phyloP scores from a whole-genome alignment of 257 asterid genomes.

The Gardenia jasminoides region DNA sequence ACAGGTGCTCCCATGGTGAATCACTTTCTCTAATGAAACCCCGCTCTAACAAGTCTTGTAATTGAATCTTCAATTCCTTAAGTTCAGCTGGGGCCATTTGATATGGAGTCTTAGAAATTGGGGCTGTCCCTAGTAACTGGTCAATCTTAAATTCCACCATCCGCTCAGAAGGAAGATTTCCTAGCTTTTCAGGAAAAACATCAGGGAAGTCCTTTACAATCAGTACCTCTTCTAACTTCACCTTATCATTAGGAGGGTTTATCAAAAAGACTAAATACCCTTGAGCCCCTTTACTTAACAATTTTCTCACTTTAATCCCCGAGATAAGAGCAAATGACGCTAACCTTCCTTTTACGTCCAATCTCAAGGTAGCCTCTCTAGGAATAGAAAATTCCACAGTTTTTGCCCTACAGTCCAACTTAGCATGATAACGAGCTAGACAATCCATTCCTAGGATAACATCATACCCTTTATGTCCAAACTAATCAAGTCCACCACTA shows the following conservation, averaged over 20 bases:
- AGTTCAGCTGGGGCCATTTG: background rate
- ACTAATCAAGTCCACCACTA: no score
- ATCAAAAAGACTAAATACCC: background rate
- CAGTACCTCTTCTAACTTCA: background rate
- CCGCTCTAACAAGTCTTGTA: background rate
- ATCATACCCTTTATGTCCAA: no score
- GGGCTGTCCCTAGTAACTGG: background rate
- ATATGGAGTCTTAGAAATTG: background rate
- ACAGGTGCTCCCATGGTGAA: background rate
- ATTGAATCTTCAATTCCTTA: background rate
- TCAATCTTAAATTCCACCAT: background rate
- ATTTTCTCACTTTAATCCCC: background rate
- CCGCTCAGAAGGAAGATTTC: background rate
- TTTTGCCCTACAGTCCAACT: no score
- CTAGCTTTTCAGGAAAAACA: background rate
- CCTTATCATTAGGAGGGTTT: background rate
- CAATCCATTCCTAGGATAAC: no score
- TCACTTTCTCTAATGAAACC: background rate
- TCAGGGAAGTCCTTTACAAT: background rate
- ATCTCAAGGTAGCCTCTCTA: no score
- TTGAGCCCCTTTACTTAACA: background rate
- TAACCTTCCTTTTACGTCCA: no score
- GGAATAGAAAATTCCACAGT: no score
- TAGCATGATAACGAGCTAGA: no score
- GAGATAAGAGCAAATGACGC: no score